Percentiles rank a stretch among this genome's conserved stretches.
Conservation (phyloP, 768 basidiomycete genomes). For the Glaciozyma martinii region DNA sequence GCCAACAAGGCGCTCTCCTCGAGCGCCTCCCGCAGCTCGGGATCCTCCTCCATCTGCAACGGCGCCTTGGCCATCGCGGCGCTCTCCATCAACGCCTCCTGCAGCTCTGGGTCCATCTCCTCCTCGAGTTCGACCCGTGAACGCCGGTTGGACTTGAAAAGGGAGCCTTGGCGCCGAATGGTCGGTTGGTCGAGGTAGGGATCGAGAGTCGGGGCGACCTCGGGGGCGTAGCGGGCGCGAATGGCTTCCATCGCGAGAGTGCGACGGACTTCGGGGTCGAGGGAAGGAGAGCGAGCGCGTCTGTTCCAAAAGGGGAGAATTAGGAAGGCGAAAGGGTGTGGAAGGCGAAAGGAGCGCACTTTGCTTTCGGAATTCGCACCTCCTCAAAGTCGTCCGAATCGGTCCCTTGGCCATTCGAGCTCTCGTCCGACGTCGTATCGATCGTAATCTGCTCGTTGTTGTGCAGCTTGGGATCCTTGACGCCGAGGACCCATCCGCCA, state of each 20-base stretch:
- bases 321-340: background rate
- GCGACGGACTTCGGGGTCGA: slow-evolving; percentile 20
- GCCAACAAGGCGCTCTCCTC: slow-evolving; percentile 3
- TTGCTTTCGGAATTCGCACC: slow-evolving; percentile 15
- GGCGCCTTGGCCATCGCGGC: slow-evolving; percentile 32
- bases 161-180: background rate
- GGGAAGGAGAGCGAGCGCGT: slow-evolving; percentile 6
- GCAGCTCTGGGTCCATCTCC: slow-evolving; percentile 48
- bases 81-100: slow-evolving; percentile 57
- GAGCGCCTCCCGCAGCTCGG: slow-evolving; percentile 9
- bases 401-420: slow-evolving; percentile 36
- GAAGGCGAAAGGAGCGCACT: background rate
- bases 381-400: slow-evolving; percentile 44
- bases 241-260: slow-evolving; percentile 23
- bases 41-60: background rate
- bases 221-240: slow-evolving; percentile 8
- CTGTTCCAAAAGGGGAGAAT: background rate
- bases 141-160: slow-evolving; percentile 3
- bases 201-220: background rate
- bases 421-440: slow-evolving; percentile 46
- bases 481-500: slow-evolving; percentile 91
- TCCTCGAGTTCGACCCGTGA: slow-evolving; percentile 42
- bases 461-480: slow-evolving; percentile 47
- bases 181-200: slow-evolving; percentile 25
- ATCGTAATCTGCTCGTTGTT: slow-evolving; percentile 72